These are phyloP conservation scores for Ascocoryne sarcoides DNA, from an alignment of 2,329 filamentous ascomycete species.

Conservation along the genomic window DNA sequence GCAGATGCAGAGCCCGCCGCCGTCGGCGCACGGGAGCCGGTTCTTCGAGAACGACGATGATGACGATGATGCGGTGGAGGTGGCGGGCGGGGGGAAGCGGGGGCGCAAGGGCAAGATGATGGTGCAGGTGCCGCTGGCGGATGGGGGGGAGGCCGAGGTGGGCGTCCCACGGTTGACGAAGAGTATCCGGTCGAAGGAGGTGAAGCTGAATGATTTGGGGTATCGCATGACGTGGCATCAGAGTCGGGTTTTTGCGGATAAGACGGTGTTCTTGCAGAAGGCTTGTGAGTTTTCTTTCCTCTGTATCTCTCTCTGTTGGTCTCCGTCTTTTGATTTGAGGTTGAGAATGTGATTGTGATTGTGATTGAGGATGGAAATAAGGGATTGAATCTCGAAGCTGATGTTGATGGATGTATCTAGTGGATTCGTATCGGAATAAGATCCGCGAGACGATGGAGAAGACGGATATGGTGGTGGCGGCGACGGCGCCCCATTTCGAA, in stretches of 20 bases:
- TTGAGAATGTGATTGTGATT: too few species aligned
- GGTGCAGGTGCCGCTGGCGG: slow-evolving; percentile 55
- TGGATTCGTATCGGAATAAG: slow-evolving; percentile 92
- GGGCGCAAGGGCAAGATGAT: slow-evolving; percentile 33
- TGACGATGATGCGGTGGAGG: slow-evolving; percentile 43
- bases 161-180: slow-evolving; percentile 67
- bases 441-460: slow-evolving; percentile 74
- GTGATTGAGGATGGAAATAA: too few species aligned
- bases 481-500: slow-evolving; percentile 77
- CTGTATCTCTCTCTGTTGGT: background rate
- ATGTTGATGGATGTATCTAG: slow-evolving; percentile 38
- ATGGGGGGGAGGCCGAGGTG: slow-evolving; percentile 65
- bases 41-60: slow-evolving; percentile 66
- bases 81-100: slow-evolving; percentile 18
- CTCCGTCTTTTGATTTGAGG: too few species aligned
- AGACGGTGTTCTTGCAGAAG: slow-evolving; percentile 82
- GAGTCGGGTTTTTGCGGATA: slow-evolving; percentile 79
- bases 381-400: slow-evolving; percentile 2
- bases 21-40: slow-evolving; percentile 62
- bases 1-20: slow-evolving; percentile 82
- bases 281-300: slow-evolving; percentile 59
- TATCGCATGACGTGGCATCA: slow-evolving; percentile 97
- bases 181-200: slow-evolving; percentile 66
- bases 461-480: slow-evolving; percentile 64
- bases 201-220: slow-evolving; percentile 85